Percentiles rank a stretch among this genome's conserved stretches.
These are phyloP conservation scores for Glycine soja DNA, from an alignment of 306 rosid species.

Conservation along the genomic window DNA sequence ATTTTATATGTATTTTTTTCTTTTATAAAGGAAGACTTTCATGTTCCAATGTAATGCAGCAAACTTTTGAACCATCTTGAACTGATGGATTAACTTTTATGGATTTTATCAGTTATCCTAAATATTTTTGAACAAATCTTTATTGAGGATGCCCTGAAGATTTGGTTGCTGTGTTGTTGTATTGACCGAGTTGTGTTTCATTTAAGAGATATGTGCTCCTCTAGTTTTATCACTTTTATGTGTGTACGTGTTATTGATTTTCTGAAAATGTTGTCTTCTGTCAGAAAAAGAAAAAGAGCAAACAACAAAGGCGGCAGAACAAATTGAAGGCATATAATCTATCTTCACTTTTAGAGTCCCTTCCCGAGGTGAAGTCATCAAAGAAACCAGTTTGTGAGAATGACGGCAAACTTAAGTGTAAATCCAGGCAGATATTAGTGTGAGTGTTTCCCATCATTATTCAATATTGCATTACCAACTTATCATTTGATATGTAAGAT, in stretches of 20 bases:
- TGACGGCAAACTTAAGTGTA: conserved; percentile 63
- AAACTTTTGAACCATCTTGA: conserved; percentile 2
- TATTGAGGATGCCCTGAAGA: conserved; percentile 3
- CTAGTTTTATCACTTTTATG: not conserved
- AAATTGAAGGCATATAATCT: conserved; percentile 80
- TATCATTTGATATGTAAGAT: conserved; percentile 20
- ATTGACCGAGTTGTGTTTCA: conserved; percentile 1
- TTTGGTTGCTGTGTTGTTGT: conserved; percentile 2
- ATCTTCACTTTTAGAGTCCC: conserved; percentile 66
- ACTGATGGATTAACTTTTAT: not conserved
- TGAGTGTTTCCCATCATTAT: conserved; percentile 50
- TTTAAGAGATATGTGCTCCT: not conserved
- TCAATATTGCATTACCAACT: conserved; percentile 34
- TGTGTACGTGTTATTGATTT: conserved; percentile 17
- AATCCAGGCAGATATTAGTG: conserved; percentile 71
- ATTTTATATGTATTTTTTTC: not conserved
- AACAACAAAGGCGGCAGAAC: conserved; percentile 65
- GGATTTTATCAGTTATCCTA: not conserved
- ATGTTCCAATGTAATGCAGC: not conserved
- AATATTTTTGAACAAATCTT: too few relatives aligned
- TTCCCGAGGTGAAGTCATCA: conserved; percentile 64
- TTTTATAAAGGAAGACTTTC: not conserved
- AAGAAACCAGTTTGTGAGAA: conserved; percentile 37
- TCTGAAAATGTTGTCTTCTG: conserved; percentile 37
- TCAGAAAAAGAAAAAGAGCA: conserved; percentile 55